Evolutionary conservation across 768 basidiomycete species (phyloP).

Genomic region (Filobasidium floriforme): DNA sequence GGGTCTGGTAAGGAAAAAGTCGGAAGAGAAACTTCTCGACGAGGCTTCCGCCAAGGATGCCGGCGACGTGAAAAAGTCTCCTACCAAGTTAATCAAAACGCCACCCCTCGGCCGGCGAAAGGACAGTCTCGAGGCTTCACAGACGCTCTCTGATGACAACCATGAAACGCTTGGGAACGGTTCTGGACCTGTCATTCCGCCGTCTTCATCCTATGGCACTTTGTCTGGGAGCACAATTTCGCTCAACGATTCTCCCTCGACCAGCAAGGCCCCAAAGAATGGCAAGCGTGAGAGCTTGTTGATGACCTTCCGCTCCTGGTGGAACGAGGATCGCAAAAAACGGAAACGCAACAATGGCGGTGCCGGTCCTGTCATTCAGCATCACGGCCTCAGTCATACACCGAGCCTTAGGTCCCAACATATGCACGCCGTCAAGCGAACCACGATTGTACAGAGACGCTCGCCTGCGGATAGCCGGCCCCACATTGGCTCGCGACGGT

Average conservation of each 20-base stretch:
- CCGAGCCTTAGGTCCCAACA: conserved; percentile 31
- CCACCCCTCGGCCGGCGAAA: conserved; percentile 22
- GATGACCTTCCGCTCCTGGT: conserved; percentile 80
- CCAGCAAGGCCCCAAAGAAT: conserved; percentile 34
- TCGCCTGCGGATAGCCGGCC: conserved; percentile 56
- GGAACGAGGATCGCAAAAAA: conserved; percentile 73
- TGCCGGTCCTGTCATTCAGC: conserved; percentile 3
- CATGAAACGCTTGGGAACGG: conserved; percentile 7
- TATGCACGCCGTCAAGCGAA: conserved; percentile 28
- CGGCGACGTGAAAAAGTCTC: conserved; percentile 27
- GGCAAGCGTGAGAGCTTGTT: conserved; percentile 72
- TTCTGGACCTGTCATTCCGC: neutral
- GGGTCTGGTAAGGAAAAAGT: conserved; percentile 70
- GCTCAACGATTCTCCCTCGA: conserved; percentile 52
- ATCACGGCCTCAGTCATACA: conserved; percentile 16
- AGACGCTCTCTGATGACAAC: neutral
- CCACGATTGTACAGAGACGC: conserved; percentile 27
- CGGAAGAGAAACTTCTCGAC: conserved; percentile 58
- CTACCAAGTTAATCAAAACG: conserved; percentile 37
- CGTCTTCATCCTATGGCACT: conserved; percentile 23
- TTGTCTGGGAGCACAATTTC: conserved; percentile 49
- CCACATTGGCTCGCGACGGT: conserved; percentile 72
- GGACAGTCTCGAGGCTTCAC: conserved; percentile 7
- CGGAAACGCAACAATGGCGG: conserved; percentile 55
- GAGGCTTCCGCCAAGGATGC: conserved; percentile 16